A percentile compares a stretch with the other conserved stretches of the same genome.
These are phyloP conservation scores for Aaosphaeria arxii DNA, from an alignment of 2,329 filamentous ascomycete species.

Conservation along the genomic window DNA sequence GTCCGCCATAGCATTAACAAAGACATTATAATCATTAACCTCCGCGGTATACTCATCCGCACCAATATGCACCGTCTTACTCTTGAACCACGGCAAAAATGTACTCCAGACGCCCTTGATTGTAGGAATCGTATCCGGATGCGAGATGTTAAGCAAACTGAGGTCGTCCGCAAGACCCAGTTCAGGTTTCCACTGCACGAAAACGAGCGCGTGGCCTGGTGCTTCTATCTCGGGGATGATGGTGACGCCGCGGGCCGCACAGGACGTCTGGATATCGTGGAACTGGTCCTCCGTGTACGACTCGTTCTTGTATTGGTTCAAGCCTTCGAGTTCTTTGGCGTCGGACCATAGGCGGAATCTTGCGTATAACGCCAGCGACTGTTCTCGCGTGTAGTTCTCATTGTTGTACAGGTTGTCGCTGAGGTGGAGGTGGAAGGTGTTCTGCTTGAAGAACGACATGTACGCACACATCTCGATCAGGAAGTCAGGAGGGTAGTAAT, in stretches of 20 bases:
- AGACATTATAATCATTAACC: constrained; percentile 16
- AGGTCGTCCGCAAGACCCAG: constrained; percentile 24
- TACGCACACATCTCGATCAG: constrained; percentile 39
- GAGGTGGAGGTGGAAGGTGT: constrained; percentile 44
- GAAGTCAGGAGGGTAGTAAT: constrained; percentile 36
- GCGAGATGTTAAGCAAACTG: constrained; percentile 20
- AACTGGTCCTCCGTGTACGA: constrained; percentile 17
- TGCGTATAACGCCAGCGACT: constrained; percentile 51
- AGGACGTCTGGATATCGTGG: constrained; percentile 15
- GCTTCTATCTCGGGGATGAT: constrained; percentile 20
- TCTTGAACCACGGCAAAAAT: constrained; percentile 20
- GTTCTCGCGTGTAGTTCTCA: constrained; percentile 47
- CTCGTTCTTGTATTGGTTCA: constrained; percentile 45
- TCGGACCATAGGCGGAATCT: constrained; percentile 56
- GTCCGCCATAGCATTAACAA: constrained; percentile 15
- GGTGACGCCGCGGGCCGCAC: constrained; percentile 17
- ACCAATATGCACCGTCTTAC: constrained; percentile 18
- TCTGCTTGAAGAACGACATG: constrained; percentile 42
- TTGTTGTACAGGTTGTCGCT: constrained; percentile 43
- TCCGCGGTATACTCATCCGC: constrained; percentile 18
- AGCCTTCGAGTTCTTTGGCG: constrained; percentile 44
- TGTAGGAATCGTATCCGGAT: constrained; percentile 15
- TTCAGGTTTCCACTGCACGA: constrained; percentile 23
- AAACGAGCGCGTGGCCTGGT: constrained; percentile 16
- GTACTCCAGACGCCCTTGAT: constrained; percentile 16